A percentile compares a stretch with the other conserved stretches of the same genome.
Conservation (phyloP, 768 basidiomycete species). For the Ramaria sp. region DNA sequence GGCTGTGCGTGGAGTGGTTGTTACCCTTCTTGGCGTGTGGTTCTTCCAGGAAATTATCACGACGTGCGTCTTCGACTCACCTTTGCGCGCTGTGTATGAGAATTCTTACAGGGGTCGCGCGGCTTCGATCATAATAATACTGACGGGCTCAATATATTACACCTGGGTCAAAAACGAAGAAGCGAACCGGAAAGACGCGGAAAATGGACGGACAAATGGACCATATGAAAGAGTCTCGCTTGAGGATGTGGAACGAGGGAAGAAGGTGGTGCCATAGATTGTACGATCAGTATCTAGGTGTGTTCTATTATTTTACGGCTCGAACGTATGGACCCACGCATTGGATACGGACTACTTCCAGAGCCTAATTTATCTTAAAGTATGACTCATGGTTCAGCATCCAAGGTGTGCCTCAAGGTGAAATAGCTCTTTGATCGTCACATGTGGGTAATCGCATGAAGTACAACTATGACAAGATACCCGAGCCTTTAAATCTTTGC, state of each 20-base stretch:
- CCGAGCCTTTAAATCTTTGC: too few species aligned
- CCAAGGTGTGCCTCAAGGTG: too few species aligned
- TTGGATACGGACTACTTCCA: too few species aligned
- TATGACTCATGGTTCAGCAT: too few species aligned
- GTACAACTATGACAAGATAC: too few species aligned
- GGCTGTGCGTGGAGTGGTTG: constrained; percentile 88
- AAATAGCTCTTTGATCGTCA: too few species aligned
- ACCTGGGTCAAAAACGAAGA: constrained; percentile 82
- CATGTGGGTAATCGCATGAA: too few species aligned
- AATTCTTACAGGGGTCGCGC: constrained; percentile 53
- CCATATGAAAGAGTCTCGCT: constrained; percentile 54
- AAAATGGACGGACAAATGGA: constrained; percentile 9
- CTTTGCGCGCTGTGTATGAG: too few species aligned
- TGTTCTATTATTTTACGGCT: too few species aligned
- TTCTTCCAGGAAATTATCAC: constrained; percentile 76
- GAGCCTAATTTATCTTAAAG: too few species aligned
- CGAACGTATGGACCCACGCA: too few species aligned
- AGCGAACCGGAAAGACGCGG: constrained; percentile 24
- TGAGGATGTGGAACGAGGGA: constrained; percentile 52
- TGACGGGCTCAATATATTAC: constrained; percentile 74
- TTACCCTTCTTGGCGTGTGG: constrained; percentile 75
- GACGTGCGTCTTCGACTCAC: constrained; percentile 35
- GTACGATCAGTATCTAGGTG: too few species aligned
- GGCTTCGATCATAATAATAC: constrained; percentile 71
- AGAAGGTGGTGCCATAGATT: neutral